phyloP scores from a whole-genome alignment of 768 basidiomycete genomes.

The Trametes maxima region DNA sequence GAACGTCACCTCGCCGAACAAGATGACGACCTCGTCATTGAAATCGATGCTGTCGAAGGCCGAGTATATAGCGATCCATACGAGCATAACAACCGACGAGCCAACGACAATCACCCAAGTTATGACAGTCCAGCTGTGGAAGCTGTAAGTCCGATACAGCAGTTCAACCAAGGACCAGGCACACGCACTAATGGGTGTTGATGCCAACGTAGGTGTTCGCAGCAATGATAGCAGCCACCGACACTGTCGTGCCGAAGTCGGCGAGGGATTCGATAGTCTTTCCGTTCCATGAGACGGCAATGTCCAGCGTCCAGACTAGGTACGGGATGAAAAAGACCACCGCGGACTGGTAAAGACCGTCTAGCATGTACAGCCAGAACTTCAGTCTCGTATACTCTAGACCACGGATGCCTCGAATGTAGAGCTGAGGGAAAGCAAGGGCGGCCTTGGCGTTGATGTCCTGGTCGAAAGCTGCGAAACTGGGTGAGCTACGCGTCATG shows the following conservation, averaged over 20 bases:
- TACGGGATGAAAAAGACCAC: conserved; percentile 89
- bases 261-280: conserved; percentile 75
- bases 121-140: conserved; percentile 73
- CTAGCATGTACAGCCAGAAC: conserved; percentile 95
- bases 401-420: conserved; percentile 90
- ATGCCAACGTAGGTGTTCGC: conserved; percentile 91
- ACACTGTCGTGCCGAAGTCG: conserved; percentile 92
- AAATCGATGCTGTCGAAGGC: conserved; percentile 76
- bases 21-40: conserved; percentile 65
- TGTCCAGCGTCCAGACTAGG: conserved; percentile 65
- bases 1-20: conserved; percentile 81
- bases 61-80: conserved; percentile 92
- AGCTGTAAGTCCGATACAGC: background rate
- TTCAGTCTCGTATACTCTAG: conserved; percentile 89
- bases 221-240: conserved; percentile 82
- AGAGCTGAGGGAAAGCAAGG: conserved; percentile 93
- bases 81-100: conserved; percentile 76
- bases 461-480: conserved; percentile 81
- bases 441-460: conserved; percentile 90
- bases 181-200: conserved; percentile 84
- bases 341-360: conserved; percentile 91
- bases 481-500: background rate
- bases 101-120: conserved; percentile 83
- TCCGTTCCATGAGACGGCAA: conserved; percentile 75
- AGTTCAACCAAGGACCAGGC: conserved; percentile 26